phyloP scores from a whole-genome alignment of 371 early-diverging fungal species.

The Mycotypha africana region DNA sequence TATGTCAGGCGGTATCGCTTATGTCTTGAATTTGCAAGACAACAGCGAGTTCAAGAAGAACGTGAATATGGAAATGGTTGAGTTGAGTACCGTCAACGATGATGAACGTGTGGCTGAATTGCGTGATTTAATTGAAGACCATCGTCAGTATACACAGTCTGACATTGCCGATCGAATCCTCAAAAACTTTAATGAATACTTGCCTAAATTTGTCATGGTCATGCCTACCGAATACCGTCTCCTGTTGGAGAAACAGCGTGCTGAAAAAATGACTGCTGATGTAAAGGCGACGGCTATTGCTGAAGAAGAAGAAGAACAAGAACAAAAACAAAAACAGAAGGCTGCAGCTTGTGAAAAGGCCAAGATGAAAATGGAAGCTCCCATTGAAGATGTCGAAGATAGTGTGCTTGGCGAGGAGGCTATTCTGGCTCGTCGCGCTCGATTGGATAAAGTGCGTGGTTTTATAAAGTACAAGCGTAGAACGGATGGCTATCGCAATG shows the following conservation, averaged over 20 bases:
- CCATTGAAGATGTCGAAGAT: constrained; percentile 89
- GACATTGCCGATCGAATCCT: constrained; percentile 71
- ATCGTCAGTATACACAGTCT: constrained; percentile 81
- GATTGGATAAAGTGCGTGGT: constrained; percentile 79
- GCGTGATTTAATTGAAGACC: constrained; percentile 74
- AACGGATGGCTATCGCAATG: constrained; percentile 82
- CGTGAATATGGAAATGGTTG: constrained; percentile 91
- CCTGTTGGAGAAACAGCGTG: constrained; percentile 67
- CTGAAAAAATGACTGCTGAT: constrained; percentile 38
- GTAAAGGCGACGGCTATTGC: no score
- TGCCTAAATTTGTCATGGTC: constrained; percentile 88
- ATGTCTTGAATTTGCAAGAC: constrained; percentile 63
- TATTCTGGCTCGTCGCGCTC: constrained; percentile 58
- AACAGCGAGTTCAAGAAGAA: constrained; percentile 45
- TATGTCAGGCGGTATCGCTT: constrained; percentile 94
- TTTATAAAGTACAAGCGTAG: constrained; percentile 92
- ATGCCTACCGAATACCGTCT: constrained; percentile 91
- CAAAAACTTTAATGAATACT: constrained; percentile 59
- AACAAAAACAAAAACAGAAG: not conserved
- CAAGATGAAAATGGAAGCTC: constrained; percentile 45
- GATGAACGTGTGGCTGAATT: constrained; percentile 73
- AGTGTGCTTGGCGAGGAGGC: constrained; percentile 69
- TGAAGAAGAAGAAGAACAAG: constrained; percentile 19
- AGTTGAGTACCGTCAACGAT: constrained; percentile 74
- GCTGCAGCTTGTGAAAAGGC: constrained; percentile 16